phyloP scores from a whole-genome alignment of 2,329 filamentous ascomycete genomes.

The Claviceps digitariae region DNA sequence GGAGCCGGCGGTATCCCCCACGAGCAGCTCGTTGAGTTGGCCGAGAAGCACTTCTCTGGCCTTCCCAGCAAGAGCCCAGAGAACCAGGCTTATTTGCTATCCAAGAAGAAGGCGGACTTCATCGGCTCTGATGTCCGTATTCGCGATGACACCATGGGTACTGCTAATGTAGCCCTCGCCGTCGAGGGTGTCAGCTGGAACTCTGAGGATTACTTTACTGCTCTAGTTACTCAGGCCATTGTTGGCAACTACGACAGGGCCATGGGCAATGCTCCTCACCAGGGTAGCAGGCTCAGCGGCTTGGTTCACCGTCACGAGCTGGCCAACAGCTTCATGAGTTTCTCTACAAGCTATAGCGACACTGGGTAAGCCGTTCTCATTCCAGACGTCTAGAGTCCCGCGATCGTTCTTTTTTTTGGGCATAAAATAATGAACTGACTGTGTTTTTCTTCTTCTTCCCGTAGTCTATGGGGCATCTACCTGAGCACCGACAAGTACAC shows the following conservation, averaged over 20 bases:
- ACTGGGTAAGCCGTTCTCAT: constrained; percentile 64
- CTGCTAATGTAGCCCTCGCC: constrained; percentile 94
- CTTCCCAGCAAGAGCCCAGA: constrained; percentile 65
- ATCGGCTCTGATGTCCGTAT: constrained; percentile 92
- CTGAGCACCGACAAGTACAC: constrained; percentile 83
- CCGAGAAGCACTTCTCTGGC: constrained; percentile 84
- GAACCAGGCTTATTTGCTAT: constrained; percentile 59
- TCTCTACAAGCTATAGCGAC: constrained; percentile 98
- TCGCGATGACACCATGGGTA: constrained; percentile 89
- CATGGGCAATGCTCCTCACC: constrained; percentile 92
- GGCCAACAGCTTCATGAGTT: constrained; percentile 99
- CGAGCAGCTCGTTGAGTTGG: constrained; percentile 84
- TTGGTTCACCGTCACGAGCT: constrained; percentile 90
- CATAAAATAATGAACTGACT: not conserved
- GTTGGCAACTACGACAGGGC: constrained; percentile 99
- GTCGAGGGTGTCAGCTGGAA: constrained; percentile 99
- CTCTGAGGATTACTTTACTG: constrained; percentile 98
- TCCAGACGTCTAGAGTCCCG: constrained; percentile 6
- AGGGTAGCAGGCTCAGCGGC: constrained; percentile 94
- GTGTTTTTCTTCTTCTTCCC: not conserved
- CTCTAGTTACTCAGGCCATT: constrained; percentile 92
- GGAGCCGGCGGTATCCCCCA: constrained; percentile 90
- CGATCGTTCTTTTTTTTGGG: constrained; percentile 4
- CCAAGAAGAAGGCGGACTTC: constrained; percentile 86
- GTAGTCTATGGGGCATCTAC: constrained; percentile 98